Base-by-base conservation (phyloP, 331 rosid genomes). In the Erythrophleum ivorense region DNA sequence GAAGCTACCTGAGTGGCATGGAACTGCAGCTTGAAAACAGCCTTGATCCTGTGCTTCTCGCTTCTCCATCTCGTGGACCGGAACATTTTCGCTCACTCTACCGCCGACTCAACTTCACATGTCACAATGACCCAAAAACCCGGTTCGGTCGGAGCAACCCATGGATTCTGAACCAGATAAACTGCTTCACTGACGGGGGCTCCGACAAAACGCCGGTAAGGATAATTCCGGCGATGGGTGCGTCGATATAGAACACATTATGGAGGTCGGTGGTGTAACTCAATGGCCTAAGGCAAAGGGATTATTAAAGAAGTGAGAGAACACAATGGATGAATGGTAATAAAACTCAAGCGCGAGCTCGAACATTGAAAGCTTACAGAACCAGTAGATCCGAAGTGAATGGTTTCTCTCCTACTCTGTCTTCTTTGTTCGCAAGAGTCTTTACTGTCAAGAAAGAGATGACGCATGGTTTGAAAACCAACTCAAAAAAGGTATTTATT, bases 41-140 rank as follows among this genome's bases (percentile, higher is more conserved):
- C 88, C 73, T 91, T 96, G 94, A 94, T 83, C 78, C 54, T 96
- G 85, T 91, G 90, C 90, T 82, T 96, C 67, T 96, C 98, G 78
- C 89, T 87, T 86, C 95, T 94, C 99, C 99, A 96, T 90, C 91
- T 86, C 78, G 89, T 90, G 54, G 95, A 59, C 85, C 84, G 88
- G 84, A 96, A 96, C 99, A 96, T 96, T 80, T 81, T 90, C 45
- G 62, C 83, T 76, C 54, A 60, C 73, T 49, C 69, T 7, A 9
- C 66, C 82, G 77, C 67, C 71, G 66, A 73, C 82, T 66, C 55
- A 59, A n/a, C 50, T 55, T 76, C 50, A 40, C 78, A 77, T 80
- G 81, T 54, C 66, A 82, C 54, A 65, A 59, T 31, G 75, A 77
- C 70, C 24, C 59, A 2, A 73, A 62, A 81, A 49, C 71, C 34